A percentile compares a stretch with the other conserved stretches of the same genome.
These are phyloP conservation scores for Astrocystis sublimbata DNA, from an alignment of 495 filamentous ascomycete genomes.

Conservation along the genomic window DNA sequence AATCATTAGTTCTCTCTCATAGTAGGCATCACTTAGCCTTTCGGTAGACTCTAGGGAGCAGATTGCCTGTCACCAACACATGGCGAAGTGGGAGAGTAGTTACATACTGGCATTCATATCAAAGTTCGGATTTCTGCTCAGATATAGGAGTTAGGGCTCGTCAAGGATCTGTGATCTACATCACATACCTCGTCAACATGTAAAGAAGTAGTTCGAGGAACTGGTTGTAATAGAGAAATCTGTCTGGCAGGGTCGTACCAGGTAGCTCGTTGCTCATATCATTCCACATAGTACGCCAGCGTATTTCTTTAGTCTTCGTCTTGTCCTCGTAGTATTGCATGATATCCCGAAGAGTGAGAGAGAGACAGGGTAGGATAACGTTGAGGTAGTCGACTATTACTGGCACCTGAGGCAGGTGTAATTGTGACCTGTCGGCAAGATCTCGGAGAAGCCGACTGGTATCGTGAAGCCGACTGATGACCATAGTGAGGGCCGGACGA, in stretches of 20 bases:
- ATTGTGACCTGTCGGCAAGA: conserved; percentile 52
- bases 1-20: no score
- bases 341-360: conserved; percentile 53
- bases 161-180: not conserved
- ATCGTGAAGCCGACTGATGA: conserved; percentile 43
- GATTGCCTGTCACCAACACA: no score
- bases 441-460: conserved; percentile 50
- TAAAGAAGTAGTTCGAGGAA: conserved; percentile 50
- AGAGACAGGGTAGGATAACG: conserved; percentile 53
- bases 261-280: conserved; percentile 50
- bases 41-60: no score
- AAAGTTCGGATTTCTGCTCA: conserved; percentile 51
- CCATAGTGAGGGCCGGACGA: conserved; percentile 42
- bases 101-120: conserved; percentile 52
- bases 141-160: conserved; percentile 18
- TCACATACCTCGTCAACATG: conserved; percentile 48
- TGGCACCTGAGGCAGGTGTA: conserved; percentile 48
- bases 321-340: conserved; percentile 51
- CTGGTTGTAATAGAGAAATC: conserved; percentile 56
- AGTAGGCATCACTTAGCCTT: no score
- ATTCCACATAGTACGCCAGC: conserved; percentile 58
- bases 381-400: conserved; percentile 53
- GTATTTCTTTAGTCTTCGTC: conserved; percentile 41
- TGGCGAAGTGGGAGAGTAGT: no score
- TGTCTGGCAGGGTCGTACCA: conserved; percentile 49